These are phyloP conservation scores for Nasturtium officinale DNA, from an alignment of 345 rosid species.

Conservation along the genomic window DNA sequence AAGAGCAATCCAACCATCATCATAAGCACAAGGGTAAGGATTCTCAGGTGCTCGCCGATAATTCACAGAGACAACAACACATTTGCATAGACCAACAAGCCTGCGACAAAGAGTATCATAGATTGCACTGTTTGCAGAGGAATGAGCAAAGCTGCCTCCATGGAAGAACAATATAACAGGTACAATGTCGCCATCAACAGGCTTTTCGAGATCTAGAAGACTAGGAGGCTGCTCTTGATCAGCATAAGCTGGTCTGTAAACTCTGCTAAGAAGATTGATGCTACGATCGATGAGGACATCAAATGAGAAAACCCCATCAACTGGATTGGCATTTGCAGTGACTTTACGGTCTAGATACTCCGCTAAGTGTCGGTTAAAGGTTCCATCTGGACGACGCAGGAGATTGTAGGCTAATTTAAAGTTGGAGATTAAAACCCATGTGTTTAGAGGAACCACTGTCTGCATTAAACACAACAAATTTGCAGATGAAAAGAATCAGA, in stretches of 20 bases:
- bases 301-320: slow-evolving; percentile 81
- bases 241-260: slow-evolving; percentile 62
- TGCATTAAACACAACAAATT: slow-evolving; percentile 33
- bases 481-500: neutral
- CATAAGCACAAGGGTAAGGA: slow-evolving; percentile 81
- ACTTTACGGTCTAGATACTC: slow-evolving; percentile 92
- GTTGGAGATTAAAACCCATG: slow-evolving; percentile 89
- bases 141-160: slow-evolving; percentile 95
- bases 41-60: slow-evolving; percentile 89
- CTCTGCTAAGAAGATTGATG: slow-evolving; percentile 59
- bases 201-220: slow-evolving; percentile 68
- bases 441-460: slow-evolving; percentile 89
- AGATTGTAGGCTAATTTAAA: slow-evolving; percentile 85
- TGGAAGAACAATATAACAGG: slow-evolving; percentile 87
- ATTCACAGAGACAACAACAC: slow-evolving; percentile 86
- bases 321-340: slow-evolving; percentile 67
- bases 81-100: slow-evolving; percentile 65
- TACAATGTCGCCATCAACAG: slow-evolving; percentile 59
- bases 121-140: slow-evolving; percentile 79
- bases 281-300: slow-evolving; percentile 69
- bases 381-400: slow-evolving; percentile 85
- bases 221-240: slow-evolving; percentile 48
- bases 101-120: slow-evolving; percentile 83
- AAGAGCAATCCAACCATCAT: slow-evolving; percentile 87
- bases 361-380: slow-evolving; percentile 87